Conservation (phyloP, 1,139 yeast species). For the Hanseniaspora uvarum region DNA sequence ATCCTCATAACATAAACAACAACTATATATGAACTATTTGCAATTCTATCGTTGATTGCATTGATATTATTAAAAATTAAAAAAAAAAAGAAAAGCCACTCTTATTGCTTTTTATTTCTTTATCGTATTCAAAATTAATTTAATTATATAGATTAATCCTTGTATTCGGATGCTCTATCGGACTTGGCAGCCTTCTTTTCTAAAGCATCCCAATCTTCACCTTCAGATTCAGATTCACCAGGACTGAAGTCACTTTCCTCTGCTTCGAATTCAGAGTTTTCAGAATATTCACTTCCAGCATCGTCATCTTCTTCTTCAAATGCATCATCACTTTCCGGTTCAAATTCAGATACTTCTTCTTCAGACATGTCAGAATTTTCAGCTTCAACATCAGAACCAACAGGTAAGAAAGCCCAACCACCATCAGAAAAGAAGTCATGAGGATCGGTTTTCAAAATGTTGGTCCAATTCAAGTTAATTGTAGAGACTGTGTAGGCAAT, state of each 20-base stretch:
- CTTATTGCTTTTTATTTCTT: not conserved
- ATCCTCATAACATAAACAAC: not conserved
- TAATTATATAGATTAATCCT: slow-evolving; percentile 22
- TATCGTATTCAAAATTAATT: not conserved
- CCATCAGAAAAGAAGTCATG: slow-evolving; percentile 89
- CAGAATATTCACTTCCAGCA: slow-evolving; percentile 52
- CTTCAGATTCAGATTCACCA: slow-evolving; percentile 43
- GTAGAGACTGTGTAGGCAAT: slow-evolving; percentile 92
- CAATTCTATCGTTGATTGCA: not conserved
- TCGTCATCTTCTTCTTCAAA: slow-evolving; percentile 59
- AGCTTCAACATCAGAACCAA: slow-evolving; percentile 54
- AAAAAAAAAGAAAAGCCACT: not conserved
- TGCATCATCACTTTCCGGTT: slow-evolving; percentile 24
- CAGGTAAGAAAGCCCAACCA: slow-evolving; percentile 89
- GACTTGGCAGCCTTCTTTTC: slow-evolving; percentile 53
- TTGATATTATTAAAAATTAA: not conserved
- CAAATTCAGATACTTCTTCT: slow-evolving; percentile 36
- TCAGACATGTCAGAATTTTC: slow-evolving; percentile 47
- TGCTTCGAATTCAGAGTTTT: slow-evolving; percentile 38
- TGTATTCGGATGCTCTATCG: slow-evolving; percentile 30
- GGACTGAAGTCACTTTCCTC: slow-evolving; percentile 32
- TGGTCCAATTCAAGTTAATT: slow-evolving; percentile 89
- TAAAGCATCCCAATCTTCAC: slow-evolving; percentile 68
- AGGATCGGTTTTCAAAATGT: slow-evolving; percentile 96
- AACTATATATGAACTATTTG: slow-evolving; percentile 6